Conservation (phyloP, 805 yeast species). For the Jamesozyma lodderae region DNA sequence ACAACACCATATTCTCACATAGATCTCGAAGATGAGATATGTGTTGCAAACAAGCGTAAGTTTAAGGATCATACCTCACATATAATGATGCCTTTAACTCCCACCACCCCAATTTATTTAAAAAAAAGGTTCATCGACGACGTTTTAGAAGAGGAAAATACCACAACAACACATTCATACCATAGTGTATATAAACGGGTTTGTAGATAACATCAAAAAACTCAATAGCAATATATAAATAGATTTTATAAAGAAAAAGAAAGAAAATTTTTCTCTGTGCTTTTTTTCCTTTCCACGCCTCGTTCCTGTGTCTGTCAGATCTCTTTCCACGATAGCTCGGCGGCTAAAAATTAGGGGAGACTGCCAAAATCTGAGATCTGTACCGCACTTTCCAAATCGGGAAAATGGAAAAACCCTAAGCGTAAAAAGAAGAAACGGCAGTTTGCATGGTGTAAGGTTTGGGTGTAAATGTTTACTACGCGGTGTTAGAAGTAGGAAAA, state of each 20-base stretch:
- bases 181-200: not conserved
- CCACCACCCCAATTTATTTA: conserved; percentile 17
- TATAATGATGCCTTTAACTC: conserved; percentile 17
- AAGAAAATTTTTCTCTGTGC: not conserved
- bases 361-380: not conserved
- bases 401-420: too few relatives aligned
- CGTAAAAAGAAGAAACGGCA: too few relatives aligned
- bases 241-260: not conserved
- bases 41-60: not conserved
- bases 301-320: too few relatives aligned
- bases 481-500: too few relatives aligned
- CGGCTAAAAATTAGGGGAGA: conserved; percentile 2
- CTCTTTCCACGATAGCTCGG: not conserved
- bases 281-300: too few relatives aligned
- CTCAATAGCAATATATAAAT: not conserved
- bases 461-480: too few relatives aligned
- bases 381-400: too few relatives aligned
- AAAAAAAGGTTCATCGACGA: conserved; percentile 3
- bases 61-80: not conserved
- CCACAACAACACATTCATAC: not conserved
- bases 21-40: not conserved
- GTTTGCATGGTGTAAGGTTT: too few relatives aligned
- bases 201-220: conserved; percentile 1
- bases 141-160: not conserved
- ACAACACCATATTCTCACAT: too few relatives aligned